A percentile compares a stretch with the other conserved stretches of the same genome.
These are phyloP conservation scores for Diophrys sp. DNA, from an alignment of 73 alveolate species.

Conservation along the genomic window DNA sequence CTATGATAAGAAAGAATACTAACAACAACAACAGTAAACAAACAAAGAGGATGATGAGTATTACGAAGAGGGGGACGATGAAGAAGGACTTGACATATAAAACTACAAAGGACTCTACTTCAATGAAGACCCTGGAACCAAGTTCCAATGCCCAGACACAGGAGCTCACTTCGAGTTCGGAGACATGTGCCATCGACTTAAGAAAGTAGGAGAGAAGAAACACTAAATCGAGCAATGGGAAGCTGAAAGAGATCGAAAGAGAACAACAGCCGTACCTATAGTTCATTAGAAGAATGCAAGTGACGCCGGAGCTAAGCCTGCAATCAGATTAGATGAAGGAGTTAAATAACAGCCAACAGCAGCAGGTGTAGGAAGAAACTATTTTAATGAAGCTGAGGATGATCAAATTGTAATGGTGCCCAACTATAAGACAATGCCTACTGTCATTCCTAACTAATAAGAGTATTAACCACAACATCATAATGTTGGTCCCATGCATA, in stretches of 20 bases:
- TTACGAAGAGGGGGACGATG: slow-evolving; percentile 2
- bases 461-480: no score
- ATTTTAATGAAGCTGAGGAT: no score
- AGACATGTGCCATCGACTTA: not conserved
- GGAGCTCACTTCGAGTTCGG: slow-evolving; percentile 10
- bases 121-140: slow-evolving; percentile 4
- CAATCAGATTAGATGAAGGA: no score
- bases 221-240: not conserved
- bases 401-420: no score
- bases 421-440: no score
- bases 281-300: no score
- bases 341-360: no score
- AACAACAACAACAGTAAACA: no score
- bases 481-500: not conserved
- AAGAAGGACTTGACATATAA: not conserved
- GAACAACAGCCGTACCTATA: no score
- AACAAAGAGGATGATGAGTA: slow-evolving; percentile 10
- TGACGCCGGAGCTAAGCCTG: no score
- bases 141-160: slow-evolving; percentile 3
- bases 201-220: not conserved
- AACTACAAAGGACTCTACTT: slow-evolving; percentile 12
- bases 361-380: no score
- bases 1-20: not conserved
- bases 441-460: no score
- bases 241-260: slow-evolving; percentile 1